A percentile compares a stretch with the other conserved stretches of the same genome.
Evolutionary conservation across 192 early-diverging fungal species (phyloP).

Genomic region (Backusella australiensis): DNA sequence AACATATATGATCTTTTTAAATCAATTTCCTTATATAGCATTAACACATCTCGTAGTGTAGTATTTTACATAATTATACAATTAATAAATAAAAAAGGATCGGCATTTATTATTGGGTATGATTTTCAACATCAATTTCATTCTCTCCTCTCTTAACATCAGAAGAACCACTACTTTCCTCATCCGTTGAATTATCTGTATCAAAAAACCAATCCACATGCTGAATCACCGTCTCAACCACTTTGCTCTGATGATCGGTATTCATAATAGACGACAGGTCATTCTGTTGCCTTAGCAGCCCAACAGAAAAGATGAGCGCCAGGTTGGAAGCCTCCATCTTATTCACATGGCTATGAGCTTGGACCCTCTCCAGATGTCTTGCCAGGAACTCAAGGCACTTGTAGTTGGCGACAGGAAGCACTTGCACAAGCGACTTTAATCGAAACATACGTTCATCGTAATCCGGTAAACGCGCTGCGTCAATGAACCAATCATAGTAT

Average conservation of each 20-base stretch:
- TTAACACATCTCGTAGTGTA: too few species aligned
- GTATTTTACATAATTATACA: too few species aligned
- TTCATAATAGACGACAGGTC: constrained; percentile 61
- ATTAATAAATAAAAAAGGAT: too few species aligned
- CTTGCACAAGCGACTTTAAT: constrained; percentile 66
- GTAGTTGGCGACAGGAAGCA: constrained; percentile 57
- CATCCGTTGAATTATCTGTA: neutral
- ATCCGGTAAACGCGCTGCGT: constrained; percentile 57
- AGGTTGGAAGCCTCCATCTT: constrained; percentile 93
- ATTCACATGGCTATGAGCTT: constrained; percentile 66
- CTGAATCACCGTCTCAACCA: constrained; percentile 67
- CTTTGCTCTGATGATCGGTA: constrained; percentile 62
- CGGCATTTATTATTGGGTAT: neutral
- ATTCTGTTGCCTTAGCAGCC: constrained; percentile 61
- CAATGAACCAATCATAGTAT: constrained; percentile 66
- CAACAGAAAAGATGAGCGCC: constrained; percentile 86
- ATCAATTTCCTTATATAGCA: too few species aligned
- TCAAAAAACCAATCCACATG: constrained; percentile 65
- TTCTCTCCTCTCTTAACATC: neutral
- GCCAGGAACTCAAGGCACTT: constrained; percentile 61
- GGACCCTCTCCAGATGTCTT: constrained; percentile 61
- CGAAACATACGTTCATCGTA: constrained; percentile 69
- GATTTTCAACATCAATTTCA: neutral
- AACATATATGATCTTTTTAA: too few species aligned
- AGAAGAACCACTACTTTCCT: neutral